Percentiles rank a stretch among this genome's conserved stretches.
These are phyloP conservation scores for Aspergillus proliferans DNA, from an alignment of 2,329 filamentous ascomycete genomes.

Conservation along the genomic window DNA sequence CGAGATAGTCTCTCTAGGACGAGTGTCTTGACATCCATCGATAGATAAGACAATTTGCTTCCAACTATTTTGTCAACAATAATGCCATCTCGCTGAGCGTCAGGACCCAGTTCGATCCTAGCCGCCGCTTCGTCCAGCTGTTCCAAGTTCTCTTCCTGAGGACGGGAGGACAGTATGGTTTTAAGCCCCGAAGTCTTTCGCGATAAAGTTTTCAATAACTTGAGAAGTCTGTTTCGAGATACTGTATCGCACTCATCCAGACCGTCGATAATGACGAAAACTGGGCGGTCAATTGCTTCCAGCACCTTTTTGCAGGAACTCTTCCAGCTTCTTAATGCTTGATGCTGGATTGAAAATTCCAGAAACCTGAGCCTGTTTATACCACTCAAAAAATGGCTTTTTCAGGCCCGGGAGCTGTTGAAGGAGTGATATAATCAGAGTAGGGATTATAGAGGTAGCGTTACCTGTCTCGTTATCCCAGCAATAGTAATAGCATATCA, in stretches of 20 bases:
- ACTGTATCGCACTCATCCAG: constrained; percentile 23
- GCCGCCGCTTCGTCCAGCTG: constrained; percentile 4
- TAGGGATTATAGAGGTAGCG: constrained; percentile 10
- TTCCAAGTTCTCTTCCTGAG: constrained; percentile 11
- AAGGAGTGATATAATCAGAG: constrained; percentile 12
- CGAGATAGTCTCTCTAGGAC: constrained; percentile 9
- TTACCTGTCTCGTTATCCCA: constrained; percentile 17
- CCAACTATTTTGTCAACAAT: constrained; percentile 9
- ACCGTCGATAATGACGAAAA: constrained; percentile 20
- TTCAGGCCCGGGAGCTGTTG: constrained; percentile 12
- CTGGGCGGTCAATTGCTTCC: constrained; percentile 8
- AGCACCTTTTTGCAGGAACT: constrained; percentile 10
- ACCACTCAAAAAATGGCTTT: constrained; percentile 12
- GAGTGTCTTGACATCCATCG: constrained; percentile 7
- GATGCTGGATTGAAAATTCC: constrained; percentile 8
- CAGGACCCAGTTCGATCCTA: constrained; percentile 4
- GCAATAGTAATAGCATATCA: constrained; percentile 25
- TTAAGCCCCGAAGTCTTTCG: constrained; percentile 8
- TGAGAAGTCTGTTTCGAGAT: constrained; percentile 14
- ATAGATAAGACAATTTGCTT: constrained; percentile 6
- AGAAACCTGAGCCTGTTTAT: constrained; percentile 8
- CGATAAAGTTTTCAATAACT: constrained; percentile 9
- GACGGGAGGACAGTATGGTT: constrained; percentile 11
- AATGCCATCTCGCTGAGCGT: constrained; percentile 8
- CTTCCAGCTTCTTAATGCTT: constrained; percentile 8